Base-by-base conservation (phyloP, 257 asterid species). In the Osmanthus fragrans region DNA sequence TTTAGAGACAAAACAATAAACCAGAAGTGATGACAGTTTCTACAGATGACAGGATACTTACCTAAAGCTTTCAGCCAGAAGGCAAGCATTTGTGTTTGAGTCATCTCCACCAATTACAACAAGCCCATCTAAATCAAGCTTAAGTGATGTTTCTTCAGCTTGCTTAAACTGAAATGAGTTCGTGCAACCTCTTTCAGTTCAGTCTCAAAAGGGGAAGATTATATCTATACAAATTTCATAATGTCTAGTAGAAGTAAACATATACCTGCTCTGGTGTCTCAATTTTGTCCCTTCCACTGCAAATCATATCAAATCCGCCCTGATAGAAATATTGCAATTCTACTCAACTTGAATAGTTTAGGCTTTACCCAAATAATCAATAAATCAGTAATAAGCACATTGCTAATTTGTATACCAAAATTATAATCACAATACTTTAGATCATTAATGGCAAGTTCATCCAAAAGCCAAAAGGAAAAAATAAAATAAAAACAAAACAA, bases 81-180 rank as follows among this genome's bases (percentile, higher is more conserved):
- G 94, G 84, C 97, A 91, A 42, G 97, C 97, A 86, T 91, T 89
- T 72, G 97, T 88, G 79, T 91, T 91, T 25, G 97, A 91, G 77
- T 91, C 97, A 77, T 91, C 97, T 79, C 97, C 97, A 42, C 97
- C 94, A 82, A 91, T 91, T 77, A 91, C 93, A 64, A 91, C 90
- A 82, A 91, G 92, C 71, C 97, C 94, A 85, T 91, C 94, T 78
- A 91, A 70, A 73, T 89, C 94, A 34, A 91, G 94, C 88, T 88
- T 91, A 51, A 81, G 40, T 40, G 90, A 86, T 32, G 93, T 91
- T 82, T 89, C 97, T 89, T 84, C 90, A 79, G 94, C 94, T 88
- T 89, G 92, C 85, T 88, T 91, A 81, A 91, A 91, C 97, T 89
- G 87, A 77, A 71, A 78, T 32, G 66, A 51, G 47, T 85, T 75